Conservation (phyloP, 2,329 filamentous ascomycete species). For the Ophiostoma novo-ulmi region DNA sequence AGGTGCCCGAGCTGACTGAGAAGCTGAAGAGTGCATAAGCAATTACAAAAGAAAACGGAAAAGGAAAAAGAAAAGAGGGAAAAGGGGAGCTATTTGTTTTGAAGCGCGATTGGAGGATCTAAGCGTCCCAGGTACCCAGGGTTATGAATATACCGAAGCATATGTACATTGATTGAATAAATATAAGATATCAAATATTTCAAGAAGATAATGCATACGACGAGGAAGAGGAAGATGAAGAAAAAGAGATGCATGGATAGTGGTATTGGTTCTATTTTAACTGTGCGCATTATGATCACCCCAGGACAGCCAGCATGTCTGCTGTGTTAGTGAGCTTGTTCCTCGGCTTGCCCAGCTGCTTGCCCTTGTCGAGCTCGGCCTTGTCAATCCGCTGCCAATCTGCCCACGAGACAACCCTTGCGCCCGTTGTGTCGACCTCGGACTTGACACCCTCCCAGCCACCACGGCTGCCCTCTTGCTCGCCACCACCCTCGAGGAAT, state of each 20-base stretch:
- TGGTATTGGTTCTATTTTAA: background rate
- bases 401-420: conserved; percentile 68
- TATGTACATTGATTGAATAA: conserved; percentile 1
- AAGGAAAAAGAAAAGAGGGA: conserved; percentile 17
- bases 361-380: conserved; percentile 66
- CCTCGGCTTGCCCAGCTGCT: conserved; percentile 65
- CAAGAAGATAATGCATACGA: background rate
- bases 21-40: conserved; percentile 64
- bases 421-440: conserved; percentile 47
- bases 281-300: conserved; percentile 28
- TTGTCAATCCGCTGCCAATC: conserved; percentile 81
- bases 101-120: background rate
- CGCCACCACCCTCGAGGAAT: conserved; percentile 37
- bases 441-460: conserved; percentile 75
- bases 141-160: conserved; percentile 1
- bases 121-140: background rate
- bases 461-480: conserved; percentile 21
- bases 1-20: conserved; percentile 91
- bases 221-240: background rate
- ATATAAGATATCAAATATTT: background rate
- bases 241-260: background rate
- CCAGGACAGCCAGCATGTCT: conserved; percentile 54
- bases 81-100: conserved; percentile 3
- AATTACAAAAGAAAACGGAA: conserved; percentile 20
- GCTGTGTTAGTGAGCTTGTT: conserved; percentile 59